phyloP scores from a whole-genome alignment of 192 early-diverging fungal species.

The Backusella mclennaniae region DNA sequence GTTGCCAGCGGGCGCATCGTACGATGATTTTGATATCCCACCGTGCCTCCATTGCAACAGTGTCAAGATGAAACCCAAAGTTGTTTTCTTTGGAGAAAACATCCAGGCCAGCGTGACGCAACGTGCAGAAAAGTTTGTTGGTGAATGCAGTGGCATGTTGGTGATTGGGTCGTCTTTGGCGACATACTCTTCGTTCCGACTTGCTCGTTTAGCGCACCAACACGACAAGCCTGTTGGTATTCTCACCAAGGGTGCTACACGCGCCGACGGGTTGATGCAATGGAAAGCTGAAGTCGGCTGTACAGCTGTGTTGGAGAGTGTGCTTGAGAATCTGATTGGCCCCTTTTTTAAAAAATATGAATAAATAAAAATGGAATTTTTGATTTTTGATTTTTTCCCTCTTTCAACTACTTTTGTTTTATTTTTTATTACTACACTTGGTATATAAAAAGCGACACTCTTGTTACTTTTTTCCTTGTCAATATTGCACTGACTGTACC shows the following conservation, averaged over 20 bases:
- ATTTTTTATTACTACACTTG: too few relatives aligned
- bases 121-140: conserved; percentile 55
- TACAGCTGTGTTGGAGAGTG: conserved; percentile 30
- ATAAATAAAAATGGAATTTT: conserved; percentile 1
- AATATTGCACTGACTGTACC: not conserved
- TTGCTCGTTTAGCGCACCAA: conserved; percentile 65
- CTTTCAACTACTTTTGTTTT: not conserved
- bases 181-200: conserved; percentile 80
- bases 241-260: conserved; percentile 73
- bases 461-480: too few relatives aligned
- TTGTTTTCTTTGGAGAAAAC: conserved; percentile 93
- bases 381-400: not conserved
- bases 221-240: conserved; percentile 60
- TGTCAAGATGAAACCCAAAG: conserved; percentile 70
- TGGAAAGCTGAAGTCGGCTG: conserved; percentile 47
- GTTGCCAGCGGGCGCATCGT: conserved; percentile 50
- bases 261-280: conserved; percentile 63
- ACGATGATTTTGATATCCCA: conserved; percentile 71
- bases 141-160: conserved; percentile 61
- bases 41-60: conserved; percentile 61
- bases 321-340: conserved; percentile 10
- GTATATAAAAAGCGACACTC: too few relatives aligned
- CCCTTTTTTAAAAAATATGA: not conserved
- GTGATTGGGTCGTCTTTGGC: conserved; percentile 80
- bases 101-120: conserved; percentile 56